Conservation (phyloP, 2,329 filamentous ascomycete species). For the Fusarium xylarioides region DNA sequence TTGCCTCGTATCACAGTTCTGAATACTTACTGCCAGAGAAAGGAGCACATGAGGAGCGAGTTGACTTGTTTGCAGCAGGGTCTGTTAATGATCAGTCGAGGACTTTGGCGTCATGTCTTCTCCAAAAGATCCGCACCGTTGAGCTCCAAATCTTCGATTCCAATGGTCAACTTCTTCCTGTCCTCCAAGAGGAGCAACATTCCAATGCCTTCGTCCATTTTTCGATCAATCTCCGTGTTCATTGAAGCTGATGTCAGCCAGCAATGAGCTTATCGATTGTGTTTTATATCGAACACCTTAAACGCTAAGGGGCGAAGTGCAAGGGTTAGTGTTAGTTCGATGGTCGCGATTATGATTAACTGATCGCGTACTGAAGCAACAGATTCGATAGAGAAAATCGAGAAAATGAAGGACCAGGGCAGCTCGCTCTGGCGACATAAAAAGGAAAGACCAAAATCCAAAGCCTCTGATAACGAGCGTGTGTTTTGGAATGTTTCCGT, state of each 20-base stretch:
- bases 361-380: neutral
- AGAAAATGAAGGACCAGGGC: conserved; percentile 6
- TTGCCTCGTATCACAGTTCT: neutral
- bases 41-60: conserved; percentile 37
- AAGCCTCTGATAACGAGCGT: conserved; percentile 1
- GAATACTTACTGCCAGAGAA: conserved; percentile 27
- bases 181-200: conserved; percentile 45
- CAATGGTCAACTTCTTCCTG: conserved; percentile 47
- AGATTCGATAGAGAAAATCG: neutral
- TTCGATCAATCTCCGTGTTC: conserved; percentile 15
- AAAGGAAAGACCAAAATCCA: neutral
- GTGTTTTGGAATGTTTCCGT: neutral
- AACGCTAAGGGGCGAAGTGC: neutral
- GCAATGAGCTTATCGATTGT: neutral
- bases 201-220: conserved; percentile 39
- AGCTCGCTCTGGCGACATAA: neutral
- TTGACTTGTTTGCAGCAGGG: conserved; percentile 30
- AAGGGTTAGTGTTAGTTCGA: neutral
- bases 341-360: conserved; percentile 2
- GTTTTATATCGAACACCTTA: neutral
- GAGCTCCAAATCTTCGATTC: conserved; percentile 45
- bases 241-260: neutral
- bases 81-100: conserved; percentile 35
- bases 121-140: conserved; percentile 45
- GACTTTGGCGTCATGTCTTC: neutral